phyloP scores from a whole-genome alignment of 2,329 filamentous ascomycete genomes.

The Talaromyces sp. region DNA sequence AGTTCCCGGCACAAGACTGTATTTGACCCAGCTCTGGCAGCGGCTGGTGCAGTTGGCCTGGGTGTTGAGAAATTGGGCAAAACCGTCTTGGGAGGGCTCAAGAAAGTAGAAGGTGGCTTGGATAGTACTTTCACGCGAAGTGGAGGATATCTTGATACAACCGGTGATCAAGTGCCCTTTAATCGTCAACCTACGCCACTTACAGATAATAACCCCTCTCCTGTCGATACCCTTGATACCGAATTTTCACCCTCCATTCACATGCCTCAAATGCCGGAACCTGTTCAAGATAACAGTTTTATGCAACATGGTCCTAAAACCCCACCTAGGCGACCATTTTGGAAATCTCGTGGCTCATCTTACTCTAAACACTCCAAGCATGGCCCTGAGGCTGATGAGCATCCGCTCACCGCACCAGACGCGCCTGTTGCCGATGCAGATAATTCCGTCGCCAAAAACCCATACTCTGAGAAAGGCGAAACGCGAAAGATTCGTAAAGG shows the following conservation, averaged over 20 bases:
- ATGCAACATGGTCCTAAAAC: conserved; percentile 6
- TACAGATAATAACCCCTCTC: conserved; percentile 3
- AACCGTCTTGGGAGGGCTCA: conserved; percentile 48
- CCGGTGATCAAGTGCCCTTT: conserved; percentile 7
- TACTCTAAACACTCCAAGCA: conserved; percentile 26
- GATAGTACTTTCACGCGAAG: conserved; percentile 39
- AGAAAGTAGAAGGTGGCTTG: conserved; percentile 41
- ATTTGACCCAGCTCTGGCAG: conserved; percentile 52
- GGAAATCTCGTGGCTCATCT: conserved; percentile 36
- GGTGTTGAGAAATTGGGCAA: conserved; percentile 51
- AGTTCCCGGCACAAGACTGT: conserved; percentile 25
- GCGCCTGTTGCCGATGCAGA: conserved; percentile 20
- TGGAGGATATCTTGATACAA: conserved; percentile 34
- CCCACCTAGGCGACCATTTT: conserved; percentile 34
- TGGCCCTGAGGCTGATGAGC: conserved; percentile 34
- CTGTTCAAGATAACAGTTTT: conserved; percentile 1
- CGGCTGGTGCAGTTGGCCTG: conserved; percentile 56
- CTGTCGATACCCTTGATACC: conserved; percentile 7
- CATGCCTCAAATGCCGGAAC: conserved; percentile 8
- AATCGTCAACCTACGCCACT: conserved; percentile 8
- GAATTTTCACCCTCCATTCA: neutral
- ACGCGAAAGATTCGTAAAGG: conserved; percentile 24
- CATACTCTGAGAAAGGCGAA: conserved; percentile 9
- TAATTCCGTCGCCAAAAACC: conserved; percentile 3
- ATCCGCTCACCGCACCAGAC: conserved; percentile 41